phyloP scores from a whole-genome alignment of 2,329 filamentous ascomycete genomes.

The Lomentospora prolificans region DNA sequence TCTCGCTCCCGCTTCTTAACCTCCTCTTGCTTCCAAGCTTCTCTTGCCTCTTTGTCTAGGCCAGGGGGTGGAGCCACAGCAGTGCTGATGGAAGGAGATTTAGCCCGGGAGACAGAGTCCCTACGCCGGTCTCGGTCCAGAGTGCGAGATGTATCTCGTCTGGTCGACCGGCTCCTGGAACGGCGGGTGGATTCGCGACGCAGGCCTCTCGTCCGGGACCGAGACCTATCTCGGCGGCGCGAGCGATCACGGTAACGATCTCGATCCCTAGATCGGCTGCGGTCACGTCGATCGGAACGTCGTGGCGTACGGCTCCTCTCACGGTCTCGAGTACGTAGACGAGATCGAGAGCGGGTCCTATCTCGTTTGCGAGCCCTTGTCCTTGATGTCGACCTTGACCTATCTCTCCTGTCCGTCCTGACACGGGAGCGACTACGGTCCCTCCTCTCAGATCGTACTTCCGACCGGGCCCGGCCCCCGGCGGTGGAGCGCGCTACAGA shows the following conservation, averaged over 20 bases:
- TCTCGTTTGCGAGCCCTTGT: background rate
- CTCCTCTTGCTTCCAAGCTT: slow-evolving; percentile 51
- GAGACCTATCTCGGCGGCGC: slow-evolving; percentile 21
- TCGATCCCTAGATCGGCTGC: slow-evolving; percentile 26
- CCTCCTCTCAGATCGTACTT: slow-evolving; percentile 19
- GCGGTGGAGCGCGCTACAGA: background rate
- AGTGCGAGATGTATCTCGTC: slow-evolving; percentile 16
- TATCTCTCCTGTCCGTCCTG: slow-evolving; percentile 18
- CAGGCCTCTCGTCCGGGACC: slow-evolving; percentile 16
- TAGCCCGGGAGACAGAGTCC: slow-evolving; percentile 35
- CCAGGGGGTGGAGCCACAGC: slow-evolving; percentile 26
- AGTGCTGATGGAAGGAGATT: slow-evolving; percentile 27
- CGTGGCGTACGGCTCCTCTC: slow-evolving; percentile 24
- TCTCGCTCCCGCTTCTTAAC: slow-evolving; percentile 53
- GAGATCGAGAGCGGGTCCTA: slow-evolving; percentile 5
- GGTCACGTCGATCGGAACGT: slow-evolving; percentile 20
- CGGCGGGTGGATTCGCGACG: slow-evolving; percentile 10
- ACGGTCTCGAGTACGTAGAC: slow-evolving; percentile 6
- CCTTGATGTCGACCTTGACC: background rate
- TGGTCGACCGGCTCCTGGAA: slow-evolving; percentile 9
- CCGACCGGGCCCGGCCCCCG: slow-evolving; percentile 28
- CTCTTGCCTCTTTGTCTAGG: slow-evolving; percentile 37
- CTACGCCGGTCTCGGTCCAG: slow-evolving; percentile 22
- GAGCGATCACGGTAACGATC: slow-evolving; percentile 17
- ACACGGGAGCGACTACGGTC: slow-evolving; percentile 25